Evolutionary conservation across 1,284 basidiomycete species (phyloP).

Genomic region (Fistulina hepatica): DNA sequence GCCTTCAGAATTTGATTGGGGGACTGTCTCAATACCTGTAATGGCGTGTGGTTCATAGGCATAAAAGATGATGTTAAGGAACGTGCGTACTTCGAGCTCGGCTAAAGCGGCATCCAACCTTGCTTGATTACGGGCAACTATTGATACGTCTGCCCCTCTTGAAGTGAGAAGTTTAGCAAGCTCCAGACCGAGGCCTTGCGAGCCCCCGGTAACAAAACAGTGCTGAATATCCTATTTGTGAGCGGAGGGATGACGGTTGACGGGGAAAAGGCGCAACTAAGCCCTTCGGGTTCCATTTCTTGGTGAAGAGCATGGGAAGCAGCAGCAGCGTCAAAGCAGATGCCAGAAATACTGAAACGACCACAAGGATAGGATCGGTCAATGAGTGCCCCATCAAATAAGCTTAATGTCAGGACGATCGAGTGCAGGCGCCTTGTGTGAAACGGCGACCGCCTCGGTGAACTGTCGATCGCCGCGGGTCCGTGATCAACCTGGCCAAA

Average conservation of each 20-base stretch:
- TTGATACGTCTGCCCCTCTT: slow-evolving; percentile 70
- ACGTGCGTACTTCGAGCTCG: slow-evolving; percentile 46
- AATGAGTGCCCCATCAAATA: no score
- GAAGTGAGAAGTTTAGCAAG: slow-evolving; percentile 60
- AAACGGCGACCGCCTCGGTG: no score
- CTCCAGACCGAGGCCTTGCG: slow-evolving; percentile 67
- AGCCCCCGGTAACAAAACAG: slow-evolving; percentile 75
- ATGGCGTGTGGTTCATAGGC: not conserved
- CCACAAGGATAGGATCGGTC: no score
- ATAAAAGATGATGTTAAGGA: not conserved
- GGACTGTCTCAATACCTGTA: slow-evolving; percentile 34
- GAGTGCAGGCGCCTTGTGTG: no score
- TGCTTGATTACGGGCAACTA: slow-evolving; percentile 62
- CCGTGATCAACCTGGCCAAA: no score
- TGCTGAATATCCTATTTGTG: slow-evolving; percentile 35
- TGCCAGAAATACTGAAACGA: not conserved
- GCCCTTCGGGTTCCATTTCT: slow-evolving; percentile 34
- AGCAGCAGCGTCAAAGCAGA: not conserved
- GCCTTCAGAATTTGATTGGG: slow-evolving; percentile 46
- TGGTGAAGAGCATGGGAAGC: slow-evolving; percentile 24
- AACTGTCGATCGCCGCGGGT: no score
- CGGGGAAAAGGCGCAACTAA: slow-evolving; percentile 21
- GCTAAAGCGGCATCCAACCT: slow-evolving; percentile 50
- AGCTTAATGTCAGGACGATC: no score
- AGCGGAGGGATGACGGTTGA: slow-evolving; percentile 1